phyloP scores from a whole-genome alignment of 2,329 filamentous ascomycete genomes.

The Diaporthe destruens region DNA sequence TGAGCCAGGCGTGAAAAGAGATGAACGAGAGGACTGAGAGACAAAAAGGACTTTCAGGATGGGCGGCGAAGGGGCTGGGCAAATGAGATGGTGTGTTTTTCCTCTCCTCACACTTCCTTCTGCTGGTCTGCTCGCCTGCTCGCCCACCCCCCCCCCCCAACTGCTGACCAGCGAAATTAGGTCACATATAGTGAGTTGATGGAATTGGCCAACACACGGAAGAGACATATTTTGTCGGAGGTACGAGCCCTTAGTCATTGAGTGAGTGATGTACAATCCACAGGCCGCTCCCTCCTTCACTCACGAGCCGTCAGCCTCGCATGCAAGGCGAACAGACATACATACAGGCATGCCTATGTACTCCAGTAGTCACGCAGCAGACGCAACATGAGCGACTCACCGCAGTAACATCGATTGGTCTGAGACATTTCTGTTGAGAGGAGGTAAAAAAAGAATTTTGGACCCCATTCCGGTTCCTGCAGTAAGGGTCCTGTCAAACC shows the following conservation, averaged over 20 bases:
- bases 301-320: background rate
- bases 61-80: background rate
- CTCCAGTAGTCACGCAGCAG: background rate
- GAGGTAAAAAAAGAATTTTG: background rate
- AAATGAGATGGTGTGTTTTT: background rate
- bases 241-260: background rate
- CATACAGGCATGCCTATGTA: no score
- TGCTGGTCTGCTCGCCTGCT: background rate
- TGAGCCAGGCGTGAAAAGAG: background rate
- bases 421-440: background rate
- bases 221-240: background rate
- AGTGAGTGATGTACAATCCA: no score
- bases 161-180: background rate
- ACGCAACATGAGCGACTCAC: background rate
- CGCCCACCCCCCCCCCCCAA: no score
- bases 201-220: background rate
- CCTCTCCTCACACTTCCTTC: background rate
- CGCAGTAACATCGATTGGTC: background rate
- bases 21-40: background rate
- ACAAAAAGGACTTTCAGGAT: background rate
- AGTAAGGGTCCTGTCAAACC: conserved; percentile 15
- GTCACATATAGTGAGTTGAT: background rate
- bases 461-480: conserved; percentile 8
- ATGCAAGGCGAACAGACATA: conserved; percentile 1
- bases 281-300: background rate